Evolutionary conservation across 23 red algal species (phyloP), one percentile per base, ranked within the genome.

Genomic region (Cyanidioschyzon merolae): DNA sequence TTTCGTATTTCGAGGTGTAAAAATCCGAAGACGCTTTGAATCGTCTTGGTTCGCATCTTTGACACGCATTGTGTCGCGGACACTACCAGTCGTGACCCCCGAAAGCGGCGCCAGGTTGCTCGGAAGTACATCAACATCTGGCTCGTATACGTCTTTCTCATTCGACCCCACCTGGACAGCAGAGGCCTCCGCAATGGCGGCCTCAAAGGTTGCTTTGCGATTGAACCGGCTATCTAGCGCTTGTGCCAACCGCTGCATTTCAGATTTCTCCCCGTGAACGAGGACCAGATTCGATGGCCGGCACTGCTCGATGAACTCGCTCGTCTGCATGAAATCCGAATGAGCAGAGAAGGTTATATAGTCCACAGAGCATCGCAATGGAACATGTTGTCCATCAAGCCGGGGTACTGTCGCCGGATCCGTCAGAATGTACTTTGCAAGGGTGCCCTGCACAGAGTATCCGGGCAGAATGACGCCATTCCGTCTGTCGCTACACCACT

Each of bases 281-380:
- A 98, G 81, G 50, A 98, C 68, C 38, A 88, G 84, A 85, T 98
- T 86, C 30, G 74, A 80, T 1, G 94, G 86, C 58, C 84, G 87
- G 29, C 59, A 68, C n/a, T 81, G 84, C 24, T 91, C 88, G 31
- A 98, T 88, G 39, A 98, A 98, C 77, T 83, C 84, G 38, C 80
- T 84, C 2, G 94, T 98, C 63, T 98, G 88, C 50, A 89, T 86
- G 76, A 91, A 98, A 77, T 98, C 94, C 45, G 94, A 88, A 67
- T 98, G 94, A 18, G 94, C 94, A 41, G 94, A 87, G 68, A 98
- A 98, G 0, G 94, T 98, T 58, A 98, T 89, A 74, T 98, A 91
- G 31, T 91, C 88, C 18, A 98, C 85, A 26, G 76, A 83, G 67
- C 94, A 98, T n/a, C 84, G 80, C 31, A 91, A 76, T 30, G 86